These are phyloP conservation scores for Cadophora sp. DNA, from an alignment of 2,329 filamentous ascomycete genomes.

Conservation along the genomic window DNA sequence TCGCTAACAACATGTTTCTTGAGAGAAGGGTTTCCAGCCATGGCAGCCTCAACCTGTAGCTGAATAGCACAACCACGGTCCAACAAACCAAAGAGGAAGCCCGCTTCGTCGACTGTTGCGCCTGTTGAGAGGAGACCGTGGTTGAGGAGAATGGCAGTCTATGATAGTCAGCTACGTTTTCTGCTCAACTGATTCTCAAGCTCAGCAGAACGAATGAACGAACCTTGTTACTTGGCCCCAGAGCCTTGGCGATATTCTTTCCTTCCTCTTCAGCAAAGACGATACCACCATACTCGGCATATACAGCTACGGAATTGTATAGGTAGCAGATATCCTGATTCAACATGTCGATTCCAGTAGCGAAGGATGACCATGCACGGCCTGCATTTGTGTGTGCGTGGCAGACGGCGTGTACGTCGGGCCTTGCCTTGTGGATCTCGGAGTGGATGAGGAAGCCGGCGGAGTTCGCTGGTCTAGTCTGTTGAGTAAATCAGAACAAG, in stretches of 20 bases:
- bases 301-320: slow-evolving; percentile 69
- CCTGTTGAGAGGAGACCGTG: slow-evolving; percentile 77
- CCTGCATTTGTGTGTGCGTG: slow-evolving; percentile 72
- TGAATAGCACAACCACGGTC: slow-evolving; percentile 74
- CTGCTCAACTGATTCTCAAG: background rate
- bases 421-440: slow-evolving; percentile 69
- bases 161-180: background rate
- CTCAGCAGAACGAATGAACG: background rate
- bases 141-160: slow-evolving; percentile 71
- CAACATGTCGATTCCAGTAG: slow-evolving; percentile 70
- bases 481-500: background rate
- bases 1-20: slow-evolving; percentile 61
- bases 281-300: slow-evolving; percentile 68
- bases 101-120: slow-evolving; percentile 75
- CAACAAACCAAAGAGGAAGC: slow-evolving; percentile 71
- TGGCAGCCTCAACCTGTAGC: slow-evolving; percentile 71
- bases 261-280: slow-evolving; percentile 71
- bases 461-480: slow-evolving; percentile 64
- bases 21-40: slow-evolving; percentile 53
- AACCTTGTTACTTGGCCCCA: slow-evolving; percentile 60
- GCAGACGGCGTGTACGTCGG: slow-evolving; percentile 70
- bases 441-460: slow-evolving; percentile 75
- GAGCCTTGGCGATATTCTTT: slow-evolving; percentile 64
- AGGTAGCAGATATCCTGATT: slow-evolving; percentile 72
- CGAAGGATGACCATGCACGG: slow-evolving; percentile 72